Conservation (phyloP, 305 asterid species). For the Petunia hybrid region DNA sequence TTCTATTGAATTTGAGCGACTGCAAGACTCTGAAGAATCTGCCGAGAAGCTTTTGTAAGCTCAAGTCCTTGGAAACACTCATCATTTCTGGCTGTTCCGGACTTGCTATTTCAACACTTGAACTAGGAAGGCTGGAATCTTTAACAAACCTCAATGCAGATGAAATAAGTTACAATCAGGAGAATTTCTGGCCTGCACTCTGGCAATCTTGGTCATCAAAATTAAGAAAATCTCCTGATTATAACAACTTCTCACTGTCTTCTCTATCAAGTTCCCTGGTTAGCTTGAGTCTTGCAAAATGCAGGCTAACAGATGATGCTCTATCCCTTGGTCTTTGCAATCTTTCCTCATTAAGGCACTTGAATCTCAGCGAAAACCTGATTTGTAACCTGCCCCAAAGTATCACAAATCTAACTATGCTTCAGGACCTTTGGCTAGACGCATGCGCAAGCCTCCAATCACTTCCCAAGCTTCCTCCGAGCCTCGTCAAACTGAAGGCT, state of each 20-base stretch:
- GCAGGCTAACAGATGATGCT: slow-evolving; percentile 36
- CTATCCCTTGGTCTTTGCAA: slow-evolving; percentile 26
- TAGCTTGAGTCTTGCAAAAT: slow-evolving; percentile 34
- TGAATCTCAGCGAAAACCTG: slow-evolving; percentile 37
- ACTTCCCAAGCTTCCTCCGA: slow-evolving; percentile 32
- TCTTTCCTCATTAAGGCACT: slow-evolving; percentile 28
- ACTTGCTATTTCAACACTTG: slow-evolving; percentile 19
- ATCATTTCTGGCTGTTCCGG: slow-evolving; percentile 35
- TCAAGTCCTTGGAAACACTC: slow-evolving; percentile 33
- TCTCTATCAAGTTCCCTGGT: slow-evolving; percentile 34
- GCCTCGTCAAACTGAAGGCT: slow-evolving; percentile 13
- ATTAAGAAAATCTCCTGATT: slow-evolving; percentile 21
- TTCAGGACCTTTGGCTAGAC: slow-evolving; percentile 28
- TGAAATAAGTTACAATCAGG: slow-evolving; percentile 24
- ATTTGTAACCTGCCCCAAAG: slow-evolving; percentile 29
- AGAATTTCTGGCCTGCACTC: not conserved
- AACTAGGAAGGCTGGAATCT: slow-evolving; percentile 32
- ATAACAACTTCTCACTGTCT: slow-evolving; percentile 26
- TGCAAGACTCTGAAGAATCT: slow-evolving; percentile 36
- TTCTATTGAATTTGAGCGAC: slow-evolving; percentile 30
- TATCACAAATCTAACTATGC: slow-evolving; percentile 17
- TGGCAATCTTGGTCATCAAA: slow-evolving; percentile 26
- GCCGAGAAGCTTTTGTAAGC: slow-evolving; percentile 27
- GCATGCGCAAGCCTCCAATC: slow-evolving; percentile 22
- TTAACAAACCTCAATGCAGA: slow-evolving; percentile 34